phyloP scores from a whole-genome alignment of 2,329 filamentous ascomycete species.

The Didymosphaeria variabile region DNA sequence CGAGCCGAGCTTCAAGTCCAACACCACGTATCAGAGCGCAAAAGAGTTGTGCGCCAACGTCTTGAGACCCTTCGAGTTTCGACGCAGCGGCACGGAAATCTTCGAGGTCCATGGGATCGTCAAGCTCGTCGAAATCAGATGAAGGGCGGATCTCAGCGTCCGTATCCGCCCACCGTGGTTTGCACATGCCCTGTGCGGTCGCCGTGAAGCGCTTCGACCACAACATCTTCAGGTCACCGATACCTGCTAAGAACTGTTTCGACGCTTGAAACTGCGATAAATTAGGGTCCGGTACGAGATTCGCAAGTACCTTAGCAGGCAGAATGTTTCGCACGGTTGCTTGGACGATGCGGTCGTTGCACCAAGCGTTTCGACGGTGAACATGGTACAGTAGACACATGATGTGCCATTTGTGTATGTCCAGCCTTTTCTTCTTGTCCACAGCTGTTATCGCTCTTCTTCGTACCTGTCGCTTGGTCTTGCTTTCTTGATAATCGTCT shows the following conservation, averaged over 20 bases:
- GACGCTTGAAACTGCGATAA: slow-evolving; percentile 79
- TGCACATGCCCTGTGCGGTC: slow-evolving; percentile 61
- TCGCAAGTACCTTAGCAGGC: slow-evolving; percentile 69
- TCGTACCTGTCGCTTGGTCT: slow-evolving; percentile 46
- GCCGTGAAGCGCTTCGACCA: slow-evolving; percentile 77
- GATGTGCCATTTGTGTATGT: slow-evolving; percentile 87
- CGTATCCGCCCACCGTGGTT: slow-evolving; percentile 74
- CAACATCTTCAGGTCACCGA: slow-evolving; percentile 72
- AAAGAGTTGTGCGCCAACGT: slow-evolving; percentile 89
- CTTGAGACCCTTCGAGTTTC: slow-evolving; percentile 79
- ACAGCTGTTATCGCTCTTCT: slow-evolving; percentile 64
- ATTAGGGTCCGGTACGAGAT: slow-evolving; percentile 73
- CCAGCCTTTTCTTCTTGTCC: slow-evolving; percentile 70
- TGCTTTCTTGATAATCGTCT: slow-evolving; percentile 37
- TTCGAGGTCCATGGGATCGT: slow-evolving; percentile 71
- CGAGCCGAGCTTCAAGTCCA: slow-evolving; percentile 82
- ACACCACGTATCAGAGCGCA: slow-evolving; percentile 84
- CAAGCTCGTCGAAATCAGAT: slow-evolving; percentile 66
- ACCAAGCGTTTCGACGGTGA: slow-evolving; percentile 84
- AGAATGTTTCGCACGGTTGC: slow-evolving; percentile 63
- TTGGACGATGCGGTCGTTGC: slow-evolving; percentile 78
- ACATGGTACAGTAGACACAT: slow-evolving; percentile 83
- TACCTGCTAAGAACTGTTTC: slow-evolving; percentile 78
- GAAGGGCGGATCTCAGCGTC: slow-evolving; percentile 65
- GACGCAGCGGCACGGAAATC: slow-evolving; percentile 79